Evolutionary conservation across 331 rosid genomes (phyloP).

Genomic region (Saraca asoca): DNA sequence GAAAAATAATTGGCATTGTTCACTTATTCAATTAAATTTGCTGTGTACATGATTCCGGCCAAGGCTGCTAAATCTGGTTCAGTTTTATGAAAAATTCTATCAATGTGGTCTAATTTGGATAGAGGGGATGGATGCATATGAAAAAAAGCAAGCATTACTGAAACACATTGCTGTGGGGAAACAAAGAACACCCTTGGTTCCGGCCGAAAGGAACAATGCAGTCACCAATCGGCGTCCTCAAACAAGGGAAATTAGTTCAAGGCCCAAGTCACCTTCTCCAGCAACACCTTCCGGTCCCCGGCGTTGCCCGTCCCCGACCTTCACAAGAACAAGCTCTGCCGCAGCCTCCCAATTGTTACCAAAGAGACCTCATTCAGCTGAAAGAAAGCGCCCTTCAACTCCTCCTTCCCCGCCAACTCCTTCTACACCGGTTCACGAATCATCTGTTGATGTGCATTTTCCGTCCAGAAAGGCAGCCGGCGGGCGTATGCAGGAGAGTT

Average conservation of each 20-base stretch:
- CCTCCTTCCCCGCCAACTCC: conserved; percentile 75
- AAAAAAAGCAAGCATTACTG: conserved; percentile 61
- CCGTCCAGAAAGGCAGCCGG: conserved; percentile 48
- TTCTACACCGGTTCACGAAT: conserved; percentile 70
- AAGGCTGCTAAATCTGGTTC: conserved; percentile 45
- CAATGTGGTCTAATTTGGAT: conserved; percentile 78
- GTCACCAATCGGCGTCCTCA: conserved; percentile 48
- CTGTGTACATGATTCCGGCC: conserved; percentile 34
- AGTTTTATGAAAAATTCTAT: conserved; percentile 47
- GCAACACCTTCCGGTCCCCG: conserved; percentile 50
- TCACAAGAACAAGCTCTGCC: conserved; percentile 54
- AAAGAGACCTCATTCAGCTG: conserved; percentile 79
- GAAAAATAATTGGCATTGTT: conserved; percentile 40
- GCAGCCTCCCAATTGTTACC: conserved; percentile 56
- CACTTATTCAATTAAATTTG: conserved; percentile 48
- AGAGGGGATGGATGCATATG: conserved; percentile 91
- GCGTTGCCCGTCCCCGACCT: conserved; percentile 72
- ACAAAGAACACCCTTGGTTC: conserved; percentile 65
- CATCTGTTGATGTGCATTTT: conserved; percentile 51
- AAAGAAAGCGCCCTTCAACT: conserved; percentile 85
- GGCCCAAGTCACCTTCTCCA: conserved; percentile 68
- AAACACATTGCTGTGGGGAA: conserved; percentile 56
- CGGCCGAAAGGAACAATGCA: conserved; percentile 77
- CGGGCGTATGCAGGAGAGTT: conserved; percentile 55
- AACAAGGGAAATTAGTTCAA: conserved; percentile 72